phyloP scores from a whole-genome alignment of 2,329 filamentous ascomycete genomes.

The Knoxdaviesia capensis region DNA sequence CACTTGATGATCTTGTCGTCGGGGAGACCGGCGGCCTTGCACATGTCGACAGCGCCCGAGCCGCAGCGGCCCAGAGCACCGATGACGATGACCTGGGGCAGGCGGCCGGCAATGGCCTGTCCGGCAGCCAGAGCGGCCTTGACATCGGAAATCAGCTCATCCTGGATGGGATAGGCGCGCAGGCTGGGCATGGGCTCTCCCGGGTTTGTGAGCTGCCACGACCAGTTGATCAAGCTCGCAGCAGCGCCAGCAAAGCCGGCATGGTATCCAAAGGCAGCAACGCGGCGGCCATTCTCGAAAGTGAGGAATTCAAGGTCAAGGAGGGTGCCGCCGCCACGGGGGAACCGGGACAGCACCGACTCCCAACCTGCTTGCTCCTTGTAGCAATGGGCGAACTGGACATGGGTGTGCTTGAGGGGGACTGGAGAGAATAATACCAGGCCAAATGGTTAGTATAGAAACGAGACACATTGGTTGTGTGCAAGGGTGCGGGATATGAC shows the following conservation, averaged over 20 bases:
- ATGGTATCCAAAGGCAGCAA: constrained; percentile 53
- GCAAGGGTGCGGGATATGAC: constrained; percentile 6
- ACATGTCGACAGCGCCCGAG: constrained; percentile 62
- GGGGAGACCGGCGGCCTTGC: constrained; percentile 43
- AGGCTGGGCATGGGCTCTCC: constrained; percentile 46
- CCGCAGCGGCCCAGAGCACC: constrained; percentile 73
- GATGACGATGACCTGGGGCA: constrained; percentile 64
- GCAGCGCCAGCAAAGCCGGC: constrained; percentile 61
- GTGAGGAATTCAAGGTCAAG: constrained; percentile 77
- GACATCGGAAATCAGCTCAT: constrained; percentile 46
- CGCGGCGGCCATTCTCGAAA: constrained; percentile 45
- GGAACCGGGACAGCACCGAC: constrained; percentile 58
- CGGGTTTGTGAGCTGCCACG: constrained; percentile 57
- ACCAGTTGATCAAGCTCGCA: constrained; percentile 61
- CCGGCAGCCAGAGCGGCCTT: constrained; percentile 50
- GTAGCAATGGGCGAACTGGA: constrained; percentile 57
- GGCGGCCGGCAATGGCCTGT: constrained; percentile 39
- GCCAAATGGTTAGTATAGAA: background rate
- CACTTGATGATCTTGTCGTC: constrained; percentile 32
- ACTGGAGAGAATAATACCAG: constrained; percentile 12
- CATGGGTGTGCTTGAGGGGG: constrained; percentile 52
- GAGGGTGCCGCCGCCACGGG: constrained; percentile 54
- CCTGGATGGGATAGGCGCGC: constrained; percentile 52
- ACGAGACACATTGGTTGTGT: background rate
- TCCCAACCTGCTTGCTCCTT: constrained; percentile 66